Percentiles rank a stretch among this genome's conserved stretches.
Evolutionary conservation across 2,329 filamentous ascomycete genomes (phyloP).

Genomic region (Xylaria sp.): DNA sequence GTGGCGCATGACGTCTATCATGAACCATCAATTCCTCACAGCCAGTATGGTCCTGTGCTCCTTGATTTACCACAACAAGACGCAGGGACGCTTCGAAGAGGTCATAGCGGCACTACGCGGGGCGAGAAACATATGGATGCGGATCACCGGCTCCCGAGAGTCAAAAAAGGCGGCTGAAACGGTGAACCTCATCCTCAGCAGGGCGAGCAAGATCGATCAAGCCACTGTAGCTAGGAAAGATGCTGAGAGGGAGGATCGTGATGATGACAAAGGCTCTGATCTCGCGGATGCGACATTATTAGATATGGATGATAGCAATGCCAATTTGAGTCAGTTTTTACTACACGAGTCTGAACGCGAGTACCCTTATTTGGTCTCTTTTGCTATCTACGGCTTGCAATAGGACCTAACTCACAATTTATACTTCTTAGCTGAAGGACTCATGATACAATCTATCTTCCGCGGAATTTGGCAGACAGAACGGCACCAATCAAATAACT

Average conservation of each 20-base stretch:
- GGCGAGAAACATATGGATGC: background rate
- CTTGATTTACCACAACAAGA: background rate
- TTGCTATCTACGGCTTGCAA: background rate
- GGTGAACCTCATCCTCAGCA: background rate
- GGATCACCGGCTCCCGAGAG: background rate
- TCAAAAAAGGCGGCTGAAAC: background rate
- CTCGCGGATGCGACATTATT: too few relatives aligned
- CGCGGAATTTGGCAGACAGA: conserved; percentile 2
- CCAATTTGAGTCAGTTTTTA: too few relatives aligned
- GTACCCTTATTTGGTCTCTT: background rate
- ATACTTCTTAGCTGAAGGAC: background rate
- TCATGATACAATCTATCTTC: conserved; percentile 1
- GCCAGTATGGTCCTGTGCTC: conserved; percentile 17
- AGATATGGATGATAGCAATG: too few relatives aligned
- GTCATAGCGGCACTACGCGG: background rate
- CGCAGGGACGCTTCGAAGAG: conserved; percentile 1
- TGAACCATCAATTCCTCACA: conserved; percentile 24
- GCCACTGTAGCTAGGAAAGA: too few relatives aligned
- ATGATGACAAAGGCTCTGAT: too few relatives aligned
- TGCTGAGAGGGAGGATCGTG: too few relatives aligned
- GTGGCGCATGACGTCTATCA: conserved; percentile 18
- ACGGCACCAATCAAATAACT: background rate
- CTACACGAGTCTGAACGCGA: too few relatives aligned
- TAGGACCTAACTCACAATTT: too few relatives aligned
- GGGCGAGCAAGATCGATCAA: background rate